A percentile compares a stretch with the other conserved stretches of the same genome.
phyloP scores from a whole-genome alignment of 805 yeast species.

The Hanseniaspora mollemarum region DNA sequence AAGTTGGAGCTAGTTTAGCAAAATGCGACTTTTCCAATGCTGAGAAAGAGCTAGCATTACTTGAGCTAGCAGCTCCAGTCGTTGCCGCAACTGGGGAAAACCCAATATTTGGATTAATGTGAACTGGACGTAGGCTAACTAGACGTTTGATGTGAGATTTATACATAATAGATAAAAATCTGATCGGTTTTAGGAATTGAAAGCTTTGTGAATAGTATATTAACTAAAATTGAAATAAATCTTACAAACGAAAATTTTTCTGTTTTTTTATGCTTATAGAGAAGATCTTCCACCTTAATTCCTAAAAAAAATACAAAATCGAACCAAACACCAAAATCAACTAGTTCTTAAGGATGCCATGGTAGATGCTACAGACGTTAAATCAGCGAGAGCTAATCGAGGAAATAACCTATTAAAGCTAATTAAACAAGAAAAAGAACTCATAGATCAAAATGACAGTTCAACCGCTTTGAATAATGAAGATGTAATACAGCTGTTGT shows the following conservation, averaged over 20 bases:
- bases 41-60: constrained; percentile 7
- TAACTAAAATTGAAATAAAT: neutral
- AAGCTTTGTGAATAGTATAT: neutral
- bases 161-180: neutral
- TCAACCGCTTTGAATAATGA: constrained; percentile 40
- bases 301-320: neutral
- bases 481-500: constrained; percentile 61
- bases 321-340: too few species aligned
- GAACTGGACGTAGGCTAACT: neutral
- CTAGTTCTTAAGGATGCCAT: too few species aligned
- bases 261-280: neutral
- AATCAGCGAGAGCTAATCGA: constrained; percentile 75
- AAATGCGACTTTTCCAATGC: constrained; percentile 64
- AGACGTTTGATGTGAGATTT: neutral
- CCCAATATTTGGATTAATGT: constrained; percentile 12
- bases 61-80: neutral
- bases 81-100: constrained; percentile 1
- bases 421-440: constrained; percentile 47
- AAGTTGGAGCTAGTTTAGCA: constrained; percentile 74
- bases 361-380: constrained; percentile 32
- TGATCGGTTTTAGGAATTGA: too few species aligned
- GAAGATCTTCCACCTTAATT: too few species aligned
- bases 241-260: neutral
- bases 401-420: constrained; percentile 71
- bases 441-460: constrained; percentile 18